Base-by-base conservation (phyloP, 208 protist species). In the Borovskyia barvae region DNA sequence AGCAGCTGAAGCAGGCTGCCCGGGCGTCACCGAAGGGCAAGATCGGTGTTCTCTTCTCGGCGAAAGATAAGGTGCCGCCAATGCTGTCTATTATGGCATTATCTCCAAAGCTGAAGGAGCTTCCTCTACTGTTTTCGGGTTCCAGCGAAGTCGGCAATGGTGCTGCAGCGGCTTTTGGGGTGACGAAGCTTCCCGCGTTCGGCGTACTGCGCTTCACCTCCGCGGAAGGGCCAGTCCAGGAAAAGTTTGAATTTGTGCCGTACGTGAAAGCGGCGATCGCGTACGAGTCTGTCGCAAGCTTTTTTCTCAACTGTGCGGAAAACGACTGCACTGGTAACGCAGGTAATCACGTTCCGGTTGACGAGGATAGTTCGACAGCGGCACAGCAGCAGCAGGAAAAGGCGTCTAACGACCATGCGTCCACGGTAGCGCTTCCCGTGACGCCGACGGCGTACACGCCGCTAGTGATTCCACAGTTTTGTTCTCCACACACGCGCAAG, bases 121-220 rank as follows among this genome's bases (percentile, higher is more conserved):
- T 95, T 46, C 77, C 82, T 15, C 89, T 95, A 50, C 74, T 77
- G 22, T 93, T 96, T 72, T 63, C 77, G 35, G 72, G 80, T 2
- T 55, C 35, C 5, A 64, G 68, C 29, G 57, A 45, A 19, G 47
- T 17, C 1, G 47, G 41, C 5, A 52, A 64, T 11, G 64, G 66
- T 0, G 40, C 80, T 7, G 66, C 51, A n/a, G 68, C 53, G 35
- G 49, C 49, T 7, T 80, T 93, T 40, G 67, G 67, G 1, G 71
- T 93, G n/a, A 25, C 39, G 5, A 25, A 75, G 28, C 32, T 87
- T 1, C 90, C 90, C 15, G 72, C 64, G 20, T 56, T 96, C 25
- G 79, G 71, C 9, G 62, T 93, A 9, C 39, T 87, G 37, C 52
- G 52, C 36, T 62, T 65, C 43, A 70, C 63, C 20, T 22, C 62